These are phyloP conservation scores for Apiospora pterosperma DNA, from an alignment of 2,329 filamentous ascomycete genomes.

Conservation along the genomic window DNA sequence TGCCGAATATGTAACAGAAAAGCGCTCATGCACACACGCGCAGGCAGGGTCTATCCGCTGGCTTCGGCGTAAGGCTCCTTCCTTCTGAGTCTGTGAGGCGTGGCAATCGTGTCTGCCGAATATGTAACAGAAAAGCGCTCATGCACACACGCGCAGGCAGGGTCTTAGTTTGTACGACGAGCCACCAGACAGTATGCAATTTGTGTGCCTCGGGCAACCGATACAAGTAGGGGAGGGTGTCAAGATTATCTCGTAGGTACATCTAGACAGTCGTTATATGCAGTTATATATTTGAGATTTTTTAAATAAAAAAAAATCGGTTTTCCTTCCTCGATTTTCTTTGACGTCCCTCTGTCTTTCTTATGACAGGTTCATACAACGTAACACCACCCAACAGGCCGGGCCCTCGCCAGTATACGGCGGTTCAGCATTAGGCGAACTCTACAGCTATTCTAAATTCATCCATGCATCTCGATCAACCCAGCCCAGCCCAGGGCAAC, in stretches of 20 bases:
- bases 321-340: background rate
- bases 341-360: background rate
- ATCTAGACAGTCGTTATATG: background rate
- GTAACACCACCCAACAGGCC: background rate
- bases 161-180: background rate
- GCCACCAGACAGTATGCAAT: background rate
- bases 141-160: background rate
- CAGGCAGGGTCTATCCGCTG: background rate
- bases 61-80: background rate
- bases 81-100: background rate
- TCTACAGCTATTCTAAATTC: background rate
- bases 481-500: background rate
- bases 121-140: conserved; percentile 2
- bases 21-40: background rate
- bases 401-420: background rate
- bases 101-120: background rate
- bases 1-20: background rate
- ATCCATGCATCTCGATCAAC: background rate
- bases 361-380: background rate
- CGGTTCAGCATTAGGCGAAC: background rate
- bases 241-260: background rate
- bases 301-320: no score
- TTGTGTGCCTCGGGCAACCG: background rate
- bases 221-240: background rate
- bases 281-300: background rate